These are phyloP conservation scores for Mycena vitilis DNA, from an alignment of 768 basidiomycete genomes.

Conservation along the genomic window DNA sequence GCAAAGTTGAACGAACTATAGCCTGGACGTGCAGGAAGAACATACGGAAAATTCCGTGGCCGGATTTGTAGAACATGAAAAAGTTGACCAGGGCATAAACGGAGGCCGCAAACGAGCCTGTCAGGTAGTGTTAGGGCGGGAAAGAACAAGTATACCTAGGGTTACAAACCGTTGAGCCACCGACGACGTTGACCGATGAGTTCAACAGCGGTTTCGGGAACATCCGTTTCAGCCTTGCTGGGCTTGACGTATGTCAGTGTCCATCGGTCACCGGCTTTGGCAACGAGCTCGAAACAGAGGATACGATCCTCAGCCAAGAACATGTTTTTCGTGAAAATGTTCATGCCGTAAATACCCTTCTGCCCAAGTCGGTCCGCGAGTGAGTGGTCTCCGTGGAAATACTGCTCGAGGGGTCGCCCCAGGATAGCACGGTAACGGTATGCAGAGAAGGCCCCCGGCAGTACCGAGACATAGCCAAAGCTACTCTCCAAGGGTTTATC, in stretches of 20 bases:
- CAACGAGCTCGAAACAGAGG: constrained; percentile 95
- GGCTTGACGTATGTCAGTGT: constrained; percentile 92
- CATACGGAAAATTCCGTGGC: constrained; percentile 92
- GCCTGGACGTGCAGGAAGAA: constrained; percentile 97
- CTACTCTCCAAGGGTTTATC: constrained; percentile 96
- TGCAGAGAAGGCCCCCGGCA: constrained; percentile 97
- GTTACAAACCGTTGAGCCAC: constrained; percentile 79
- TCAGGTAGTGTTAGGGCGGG: too few species aligned
- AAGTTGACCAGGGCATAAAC: constrained; percentile 95
- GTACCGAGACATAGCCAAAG: constrained; percentile 95
- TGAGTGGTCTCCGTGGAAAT: constrained; percentile 90
- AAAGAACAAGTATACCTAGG: too few species aligned
- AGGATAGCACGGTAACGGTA: constrained; percentile 95
- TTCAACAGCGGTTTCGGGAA: constrained; percentile 91
- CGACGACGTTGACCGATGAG: constrained; percentile 95
- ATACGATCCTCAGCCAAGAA: constrained; percentile 95
- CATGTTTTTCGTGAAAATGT: constrained; percentile 97
- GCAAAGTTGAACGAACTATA: constrained; percentile 67
- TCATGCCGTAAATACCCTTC: constrained; percentile 97
- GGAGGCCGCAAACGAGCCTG: constrained; percentile 88
- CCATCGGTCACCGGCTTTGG: constrained; percentile 90
- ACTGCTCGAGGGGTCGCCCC: constrained; percentile 87
- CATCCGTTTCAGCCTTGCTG: constrained; percentile 95
- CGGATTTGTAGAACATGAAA: constrained; percentile 86
- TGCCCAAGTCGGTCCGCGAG: constrained; percentile 91